phyloP scores from a whole-genome alignment of 2,329 filamentous ascomycete genomes.

The Aspergillus neoniger region DNA sequence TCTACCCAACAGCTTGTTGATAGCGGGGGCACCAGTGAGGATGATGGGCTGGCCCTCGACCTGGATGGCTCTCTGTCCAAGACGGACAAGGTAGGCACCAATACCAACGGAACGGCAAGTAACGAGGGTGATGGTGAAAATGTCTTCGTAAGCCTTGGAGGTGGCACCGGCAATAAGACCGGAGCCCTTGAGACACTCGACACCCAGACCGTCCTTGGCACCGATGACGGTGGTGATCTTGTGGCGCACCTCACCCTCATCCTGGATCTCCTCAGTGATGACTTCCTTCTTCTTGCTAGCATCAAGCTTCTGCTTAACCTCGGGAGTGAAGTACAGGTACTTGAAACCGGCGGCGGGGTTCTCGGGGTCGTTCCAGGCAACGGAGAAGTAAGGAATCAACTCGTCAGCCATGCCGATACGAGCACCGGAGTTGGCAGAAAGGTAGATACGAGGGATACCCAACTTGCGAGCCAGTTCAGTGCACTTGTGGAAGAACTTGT shows the following conservation, averaged over 20 bases:
- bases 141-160: constrained; percentile 95
- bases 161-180: constrained; percentile 98
- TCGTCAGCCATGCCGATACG: constrained; percentile 96
- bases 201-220: constrained; percentile 92
- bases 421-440: constrained; percentile 98
- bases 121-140: constrained; percentile 96
- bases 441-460: constrained; percentile 93
- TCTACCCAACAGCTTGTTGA: constrained; percentile 97
- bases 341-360: constrained; percentile 91
- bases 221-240: constrained; percentile 94
- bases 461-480: constrained; percentile 92
- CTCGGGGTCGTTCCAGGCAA: constrained; percentile 85
- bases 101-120: constrained; percentile 99
- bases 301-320: constrained; percentile 83
- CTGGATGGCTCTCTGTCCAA: constrained; percentile 97
- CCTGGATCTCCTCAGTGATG: constrained; percentile 82
- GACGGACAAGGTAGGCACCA: constrained; percentile 95
- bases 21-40: constrained; percentile 90
- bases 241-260: constrained; percentile 86
- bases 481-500: constrained; percentile 99
- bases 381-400: constrained; percentile 94
- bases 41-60: constrained; percentile 99
- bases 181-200: constrained; percentile 94
- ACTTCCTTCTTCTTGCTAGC: constrained; percentile 73
- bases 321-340: constrained; percentile 90